A percentile compares a stretch with the other conserved stretches of the same genome.
Conservation (phyloP, 768 basidiomycete species). For the Pulveroboletus sp. region DNA sequence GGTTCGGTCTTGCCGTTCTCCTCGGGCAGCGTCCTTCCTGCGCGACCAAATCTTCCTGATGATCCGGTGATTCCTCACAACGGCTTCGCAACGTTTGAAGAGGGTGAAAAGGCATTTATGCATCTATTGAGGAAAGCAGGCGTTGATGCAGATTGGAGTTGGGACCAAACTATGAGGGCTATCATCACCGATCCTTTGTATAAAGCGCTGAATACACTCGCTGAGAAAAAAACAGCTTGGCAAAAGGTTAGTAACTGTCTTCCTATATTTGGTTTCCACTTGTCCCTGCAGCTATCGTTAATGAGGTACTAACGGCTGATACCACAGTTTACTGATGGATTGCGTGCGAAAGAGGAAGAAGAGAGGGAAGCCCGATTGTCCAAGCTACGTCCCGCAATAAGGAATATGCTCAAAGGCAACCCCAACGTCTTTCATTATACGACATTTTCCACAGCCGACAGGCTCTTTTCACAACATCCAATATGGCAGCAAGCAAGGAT, state of each 20-base stretch:
- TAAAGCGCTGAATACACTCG: constrained; percentile 87
- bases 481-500: constrained; percentile 88
- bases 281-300: background rate
- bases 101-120: constrained; percentile 92
- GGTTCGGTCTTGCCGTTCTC: constrained; percentile 60
- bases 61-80: constrained; percentile 88
- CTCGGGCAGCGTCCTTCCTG: constrained; percentile 57
- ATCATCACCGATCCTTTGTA: constrained; percentile 98
- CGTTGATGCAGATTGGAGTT: constrained; percentile 90
- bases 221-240: constrained; percentile 92
- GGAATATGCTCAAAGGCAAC: constrained; percentile 82
- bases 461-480: constrained; percentile 78
- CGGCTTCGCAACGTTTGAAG: constrained; percentile 79
- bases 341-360: constrained; percentile 79
- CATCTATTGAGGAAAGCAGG: constrained; percentile 86
- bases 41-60: constrained; percentile 76
- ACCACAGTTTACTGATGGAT: constrained; percentile 60
- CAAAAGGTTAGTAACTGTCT: constrained; percentile 63
- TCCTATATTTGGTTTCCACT: background rate
- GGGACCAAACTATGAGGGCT: constrained; percentile 97
- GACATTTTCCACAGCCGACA: constrained; percentile 86
- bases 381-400: constrained; percentile 80
- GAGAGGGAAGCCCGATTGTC: constrained; percentile 79
- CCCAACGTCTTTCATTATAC: constrained; percentile 89
- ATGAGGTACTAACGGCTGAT: constrained; percentile 6